Base-by-base conservation (phyloP, 176 grass and related monocot species). In the Oryza rufipogon region DNA sequence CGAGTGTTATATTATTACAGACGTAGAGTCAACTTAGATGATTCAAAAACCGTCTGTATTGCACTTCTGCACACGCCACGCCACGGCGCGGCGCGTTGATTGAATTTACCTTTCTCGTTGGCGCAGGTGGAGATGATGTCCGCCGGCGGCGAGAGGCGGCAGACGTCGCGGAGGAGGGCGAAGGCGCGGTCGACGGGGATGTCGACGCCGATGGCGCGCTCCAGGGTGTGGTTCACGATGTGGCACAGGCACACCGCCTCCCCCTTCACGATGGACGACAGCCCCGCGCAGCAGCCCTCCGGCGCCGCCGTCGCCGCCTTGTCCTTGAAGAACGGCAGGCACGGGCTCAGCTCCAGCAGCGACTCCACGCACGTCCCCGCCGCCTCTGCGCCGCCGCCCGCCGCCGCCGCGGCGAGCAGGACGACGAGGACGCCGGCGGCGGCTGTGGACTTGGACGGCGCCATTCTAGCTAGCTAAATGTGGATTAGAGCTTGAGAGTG, bases 331-430 rank as follows among this genome's bases (percentile, higher is more conserved):
- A 77, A 84, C 20, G 73, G 3, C 64, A 84, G 84, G 84, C 84
- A 86, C 20, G 84, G 68, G 84, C 84, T 86, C 76, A 86, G 68
- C 4, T 64, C 84, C 41, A 86, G 84, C 68, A 86, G 84, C 54
- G 84, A 71, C 7, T 17, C 14, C 75, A 86, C 56, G 68, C 84
- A 86, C 28, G 84, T 86, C 52, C 54, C 6, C 52, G 84, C 28
- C 23, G 49, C 64, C n/a, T 25, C 49, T 7, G 2, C 19, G 65
- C 20, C 19, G 65, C 20, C 68, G 12, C 6, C 33, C 11, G 4
- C 33, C 32, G 4, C 33, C 32, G 13, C 30, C 7, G 8, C n/a
- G 13, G 19, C 20, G 19, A 61, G 20, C 56, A 61, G 19, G 19
- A 61, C 6, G 54, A 60, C 0, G 19, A 61, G 0, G 56, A 1